Evolutionary conservation across 768 basidiomycete species (phyloP).

Genomic region (Gloeopeniophorella convolvens): DNA sequence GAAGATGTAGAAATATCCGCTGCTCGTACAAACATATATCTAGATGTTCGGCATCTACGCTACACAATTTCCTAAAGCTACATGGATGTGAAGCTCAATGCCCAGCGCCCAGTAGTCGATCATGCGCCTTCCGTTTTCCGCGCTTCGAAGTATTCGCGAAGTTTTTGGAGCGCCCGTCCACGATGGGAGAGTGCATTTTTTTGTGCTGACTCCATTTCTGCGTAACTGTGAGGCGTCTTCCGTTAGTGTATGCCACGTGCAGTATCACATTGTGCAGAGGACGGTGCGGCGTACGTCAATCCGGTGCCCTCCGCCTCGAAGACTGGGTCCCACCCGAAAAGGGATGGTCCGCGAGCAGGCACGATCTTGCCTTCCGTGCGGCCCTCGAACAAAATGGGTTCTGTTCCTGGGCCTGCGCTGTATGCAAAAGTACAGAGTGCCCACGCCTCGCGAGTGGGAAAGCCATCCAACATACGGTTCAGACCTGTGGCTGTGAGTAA

Average conservation of each 20-base stretch:
- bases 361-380: constrained; percentile 88
- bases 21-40: background rate
- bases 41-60: background rate
- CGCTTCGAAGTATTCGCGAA: constrained; percentile 37
- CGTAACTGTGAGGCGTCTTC: constrained; percentile 39
- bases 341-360: constrained; percentile 63
- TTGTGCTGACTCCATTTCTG: constrained; percentile 57
- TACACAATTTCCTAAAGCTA: too few species aligned
- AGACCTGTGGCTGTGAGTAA: constrained; percentile 43
- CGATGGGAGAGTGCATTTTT: constrained; percentile 66
- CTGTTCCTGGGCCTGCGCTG: constrained; percentile 70
- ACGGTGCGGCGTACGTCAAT: constrained; percentile 53
- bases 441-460: constrained; percentile 71
- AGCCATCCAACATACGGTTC: constrained; percentile 74
- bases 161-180: constrained; percentile 54
- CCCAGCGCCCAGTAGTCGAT: too few species aligned
- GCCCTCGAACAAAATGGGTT: constrained; percentile 83
- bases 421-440: constrained; percentile 97
- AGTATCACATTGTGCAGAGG: background rate
- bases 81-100: too few species aligned
- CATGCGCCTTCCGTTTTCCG: constrained; percentile 11
- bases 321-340: constrained; percentile 89
- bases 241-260: background rate
- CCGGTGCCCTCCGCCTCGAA: constrained; percentile 75
- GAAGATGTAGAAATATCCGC: constrained; percentile 10